These are phyloP conservation scores for Hysterangium stoloniferum DNA, from an alignment of 768 basidiomycete species.

Conservation along the genomic window DNA sequence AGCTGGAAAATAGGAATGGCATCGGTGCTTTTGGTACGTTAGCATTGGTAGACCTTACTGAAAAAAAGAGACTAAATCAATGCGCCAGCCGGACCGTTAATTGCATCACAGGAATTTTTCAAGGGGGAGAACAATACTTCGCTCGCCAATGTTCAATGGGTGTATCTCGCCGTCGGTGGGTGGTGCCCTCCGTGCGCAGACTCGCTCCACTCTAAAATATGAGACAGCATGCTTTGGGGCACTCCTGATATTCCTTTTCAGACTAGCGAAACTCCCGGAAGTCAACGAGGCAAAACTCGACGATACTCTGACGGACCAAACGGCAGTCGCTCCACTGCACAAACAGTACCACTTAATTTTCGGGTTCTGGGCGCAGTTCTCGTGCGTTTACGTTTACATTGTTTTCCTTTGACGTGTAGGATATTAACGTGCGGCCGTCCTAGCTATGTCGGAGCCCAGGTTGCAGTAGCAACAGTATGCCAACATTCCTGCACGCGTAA, in stretches of 20 bases:
- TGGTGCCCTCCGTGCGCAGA: conserved; percentile 24
- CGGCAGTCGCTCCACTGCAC: conserved; percentile 46
- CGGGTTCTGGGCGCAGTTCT: conserved; percentile 66
- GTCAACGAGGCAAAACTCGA: conserved; percentile 27
- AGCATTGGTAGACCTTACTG: background rate
- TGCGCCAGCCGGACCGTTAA: conserved; percentile 45
- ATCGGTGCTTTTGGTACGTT: conserved; percentile 9
- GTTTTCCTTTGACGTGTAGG: conserved; percentile 20
- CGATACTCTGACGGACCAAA: conserved; percentile 24
- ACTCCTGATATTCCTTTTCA: conserved; percentile 53
- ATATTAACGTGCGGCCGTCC: background rate
- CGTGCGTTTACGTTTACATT: conserved; percentile 55
- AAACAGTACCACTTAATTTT: conserved; percentile 65
- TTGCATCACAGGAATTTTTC: conserved; percentile 72
- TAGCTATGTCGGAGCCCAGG: conserved; percentile 47
- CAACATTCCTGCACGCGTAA: background rate
- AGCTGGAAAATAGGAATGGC: conserved; percentile 25
- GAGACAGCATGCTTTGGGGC: conserved; percentile 40
- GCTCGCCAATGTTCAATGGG: conserved; percentile 66
- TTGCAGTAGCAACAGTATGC: conserved; percentile 41
- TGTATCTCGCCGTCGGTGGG: conserved; percentile 56
- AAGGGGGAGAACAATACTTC: conserved; percentile 49
- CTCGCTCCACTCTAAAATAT: background rate
- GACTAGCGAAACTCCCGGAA: conserved; percentile 28
- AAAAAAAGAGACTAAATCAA: background rate